Percentiles rank a stretch among this genome's conserved stretches.
phyloP scores from a whole-genome alignment of 2,329 filamentous ascomycete species.

The Clarireedia monteithiana region DNA sequence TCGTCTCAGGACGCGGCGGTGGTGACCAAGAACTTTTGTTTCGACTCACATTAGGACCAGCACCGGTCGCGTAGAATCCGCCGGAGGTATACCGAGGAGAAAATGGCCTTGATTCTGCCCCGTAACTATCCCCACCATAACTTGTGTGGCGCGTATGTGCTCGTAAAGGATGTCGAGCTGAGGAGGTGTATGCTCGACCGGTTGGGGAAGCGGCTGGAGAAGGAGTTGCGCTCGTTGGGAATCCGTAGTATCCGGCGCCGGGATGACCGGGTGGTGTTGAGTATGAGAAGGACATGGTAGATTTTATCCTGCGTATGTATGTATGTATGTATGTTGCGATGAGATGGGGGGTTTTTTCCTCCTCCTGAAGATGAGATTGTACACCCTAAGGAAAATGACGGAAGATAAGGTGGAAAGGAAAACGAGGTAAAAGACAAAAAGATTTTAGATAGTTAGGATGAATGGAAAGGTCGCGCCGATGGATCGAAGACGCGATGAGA shows the following conservation, averaged over 20 bases:
- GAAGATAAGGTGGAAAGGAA: conserved; percentile 8
- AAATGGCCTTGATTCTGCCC: conserved; percentile 22
- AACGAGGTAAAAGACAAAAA: too few relatives aligned
- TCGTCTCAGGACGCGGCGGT: conserved; percentile 23
- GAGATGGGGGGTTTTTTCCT: conserved; percentile 1
- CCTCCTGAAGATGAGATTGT: background rate
- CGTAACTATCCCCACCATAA: conserved; percentile 24
- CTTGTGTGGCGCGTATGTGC: conserved; percentile 28
- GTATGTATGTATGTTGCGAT: conserved; percentile 4
- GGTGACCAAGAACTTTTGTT: conserved; percentile 29
- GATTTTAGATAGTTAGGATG: too few relatives aligned
- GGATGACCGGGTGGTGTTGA: conserved; percentile 24
- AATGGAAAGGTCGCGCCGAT: background rate
- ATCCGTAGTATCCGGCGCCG: conserved; percentile 23
- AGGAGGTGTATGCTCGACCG: conserved; percentile 8
- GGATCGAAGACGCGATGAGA: conserved; percentile 20
- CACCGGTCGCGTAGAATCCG: conserved; percentile 31
- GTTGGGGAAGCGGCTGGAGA: conserved; percentile 29
- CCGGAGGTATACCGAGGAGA: conserved; percentile 31
- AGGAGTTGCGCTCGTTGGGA: conserved; percentile 27
- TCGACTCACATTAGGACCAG: conserved; percentile 33
- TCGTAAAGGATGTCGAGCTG: conserved; percentile 26
- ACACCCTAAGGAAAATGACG: conserved; percentile 19
- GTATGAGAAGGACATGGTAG: conserved; percentile 28
- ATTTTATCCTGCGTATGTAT: conserved; percentile 18